Percentiles rank a stretch among this genome's conserved stretches.
phyloP scores from a whole-genome alignment of 2,329 filamentous ascomycete genomes.

The Microsporum ferrugineum region DNA sequence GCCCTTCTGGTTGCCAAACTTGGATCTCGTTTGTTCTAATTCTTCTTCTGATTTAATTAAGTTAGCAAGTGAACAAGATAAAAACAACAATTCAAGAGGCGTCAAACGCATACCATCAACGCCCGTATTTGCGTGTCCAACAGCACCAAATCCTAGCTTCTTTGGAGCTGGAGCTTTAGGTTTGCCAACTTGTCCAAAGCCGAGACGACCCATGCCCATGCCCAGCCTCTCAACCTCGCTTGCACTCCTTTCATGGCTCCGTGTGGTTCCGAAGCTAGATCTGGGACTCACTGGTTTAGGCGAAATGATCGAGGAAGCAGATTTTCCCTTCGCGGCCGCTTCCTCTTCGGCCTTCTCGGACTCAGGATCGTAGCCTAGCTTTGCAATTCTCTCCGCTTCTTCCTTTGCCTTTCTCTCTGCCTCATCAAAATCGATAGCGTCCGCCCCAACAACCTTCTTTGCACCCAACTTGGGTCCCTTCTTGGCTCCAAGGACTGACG shows the following conservation, averaged over 20 bases:
- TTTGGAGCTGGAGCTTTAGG: slow-evolving; percentile 52
- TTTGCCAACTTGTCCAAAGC: slow-evolving; percentile 76
- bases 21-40: slow-evolving; percentile 70
- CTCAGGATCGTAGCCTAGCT: slow-evolving; percentile 88
- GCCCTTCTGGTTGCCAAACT: slow-evolving; percentile 86
- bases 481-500: slow-evolving; percentile 75
- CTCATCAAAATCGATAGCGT: slow-evolving; percentile 89
- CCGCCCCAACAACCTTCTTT: slow-evolving; percentile 69
- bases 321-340: slow-evolving; percentile 27
- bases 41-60: slow-evolving; percentile 48
- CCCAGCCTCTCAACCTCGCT: slow-evolving; percentile 80
- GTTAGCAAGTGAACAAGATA: slow-evolving; percentile 11
- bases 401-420: slow-evolving; percentile 95
- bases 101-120: slow-evolving; percentile 48
- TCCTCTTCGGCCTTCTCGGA: slow-evolving; percentile 53
- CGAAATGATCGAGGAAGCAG: slow-evolving; percentile 54
- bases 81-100: neutral
- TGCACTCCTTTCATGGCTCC: slow-evolving; percentile 45
- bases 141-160: slow-evolving; percentile 79
- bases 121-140: slow-evolving; percentile 60
- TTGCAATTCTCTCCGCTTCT: slow-evolving; percentile 89
- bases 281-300: slow-evolving; percentile 61
- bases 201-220: slow-evolving; percentile 74
- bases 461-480: slow-evolving; percentile 74
- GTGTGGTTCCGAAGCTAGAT: slow-evolving; percentile 50